Percentiles rank a stretch among this genome's conserved stretches.
Conservation (phyloP, 805 yeast genomes). For the Metschnikowia baotianmanensis region DNA sequence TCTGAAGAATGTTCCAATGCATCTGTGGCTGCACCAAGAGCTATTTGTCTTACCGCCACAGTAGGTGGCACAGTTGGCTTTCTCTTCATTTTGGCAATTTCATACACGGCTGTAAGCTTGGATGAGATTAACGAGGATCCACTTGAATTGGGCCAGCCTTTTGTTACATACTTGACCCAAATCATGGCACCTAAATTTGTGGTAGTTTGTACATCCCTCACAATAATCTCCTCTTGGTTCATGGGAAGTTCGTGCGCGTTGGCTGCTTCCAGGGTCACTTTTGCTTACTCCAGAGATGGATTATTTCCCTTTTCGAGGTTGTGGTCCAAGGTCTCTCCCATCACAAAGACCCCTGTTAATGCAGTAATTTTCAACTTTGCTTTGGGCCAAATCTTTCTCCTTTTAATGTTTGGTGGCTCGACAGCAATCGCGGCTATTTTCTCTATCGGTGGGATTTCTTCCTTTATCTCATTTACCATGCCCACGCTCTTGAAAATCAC, state of each 20-base stretch:
- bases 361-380: constrained; percentile 60
- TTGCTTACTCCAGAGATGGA: constrained; percentile 66
- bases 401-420: constrained; percentile 62
- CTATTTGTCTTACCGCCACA: constrained; percentile 57
- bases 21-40: constrained; percentile 61
- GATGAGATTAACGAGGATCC: constrained; percentile 45
- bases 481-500: constrained; percentile 61
- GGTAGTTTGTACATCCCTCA: constrained; percentile 42
- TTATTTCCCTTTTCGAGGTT: constrained; percentile 55
- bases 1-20: constrained; percentile 74
- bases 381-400: constrained; percentile 53
- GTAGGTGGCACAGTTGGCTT: constrained; percentile 58
- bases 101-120: constrained; percentile 57
- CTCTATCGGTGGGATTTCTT: constrained; percentile 69
- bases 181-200: constrained; percentile 42
- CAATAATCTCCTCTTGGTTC: constrained; percentile 43
- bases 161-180: constrained; percentile 53
- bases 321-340: constrained; percentile 49
- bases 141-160: constrained; percentile 56
- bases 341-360: constrained; percentile 60
- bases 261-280: constrained; percentile 65
- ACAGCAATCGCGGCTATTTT: constrained; percentile 68
- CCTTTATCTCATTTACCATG: constrained; percentile 63
- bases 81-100: constrained; percentile 56
- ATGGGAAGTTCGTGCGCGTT: constrained; percentile 62